A percentile compares a stretch with the other conserved stretches of the same genome.
These are phyloP conservation scores for Acrodontium crateriforme DNA, from an alignment of 2,329 filamentous ascomycete species.

Conservation along the genomic window DNA sequence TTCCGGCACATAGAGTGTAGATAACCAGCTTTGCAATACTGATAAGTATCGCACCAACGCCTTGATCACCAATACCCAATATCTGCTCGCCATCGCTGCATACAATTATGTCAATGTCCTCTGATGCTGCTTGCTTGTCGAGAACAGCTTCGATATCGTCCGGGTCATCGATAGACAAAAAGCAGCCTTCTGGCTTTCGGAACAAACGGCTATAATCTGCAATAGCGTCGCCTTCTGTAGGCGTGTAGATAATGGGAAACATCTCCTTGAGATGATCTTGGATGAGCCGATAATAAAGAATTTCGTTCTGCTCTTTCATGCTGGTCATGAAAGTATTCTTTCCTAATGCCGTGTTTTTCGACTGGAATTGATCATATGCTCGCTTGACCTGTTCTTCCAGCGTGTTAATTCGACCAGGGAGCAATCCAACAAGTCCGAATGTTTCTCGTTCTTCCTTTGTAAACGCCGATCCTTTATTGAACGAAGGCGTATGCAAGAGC, in stretches of 20 bases:
- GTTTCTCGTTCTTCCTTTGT: conserved; percentile 50
- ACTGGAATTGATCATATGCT: conserved; percentile 67
- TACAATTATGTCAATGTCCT: conserved; percentile 79
- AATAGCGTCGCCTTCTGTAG: conserved; percentile 80
- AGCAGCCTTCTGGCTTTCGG: conserved; percentile 65
- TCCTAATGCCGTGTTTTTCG: conserved; percentile 48
- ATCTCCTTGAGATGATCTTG: conserved; percentile 72
- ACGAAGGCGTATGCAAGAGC: conserved; percentile 50
- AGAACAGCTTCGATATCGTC: conserved; percentile 54
- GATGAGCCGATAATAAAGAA: conserved; percentile 67
- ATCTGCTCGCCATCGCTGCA: conserved; percentile 64
- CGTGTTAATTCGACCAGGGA: conserved; percentile 59
- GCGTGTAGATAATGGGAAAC: conserved; percentile 84
- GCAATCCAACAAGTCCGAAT: conserved; percentile 59
- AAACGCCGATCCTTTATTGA: conserved; percentile 79
- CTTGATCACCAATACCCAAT: conserved; percentile 79
- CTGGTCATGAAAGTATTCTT: conserved; percentile 85
- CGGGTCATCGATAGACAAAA: conserved; percentile 55
- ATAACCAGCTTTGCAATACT: conserved; percentile 71
- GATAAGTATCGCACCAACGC: conserved; percentile 72
- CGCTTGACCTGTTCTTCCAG: conserved; percentile 63
- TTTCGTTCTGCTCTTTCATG: conserved; percentile 72
- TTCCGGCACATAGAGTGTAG: conserved; percentile 73
- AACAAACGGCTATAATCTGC: conserved; percentile 71
- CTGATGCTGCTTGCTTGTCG: conserved; percentile 51